Base-by-base conservation (phyloP, 306 rosid genomes). In the Cucumis hystrix region DNA sequence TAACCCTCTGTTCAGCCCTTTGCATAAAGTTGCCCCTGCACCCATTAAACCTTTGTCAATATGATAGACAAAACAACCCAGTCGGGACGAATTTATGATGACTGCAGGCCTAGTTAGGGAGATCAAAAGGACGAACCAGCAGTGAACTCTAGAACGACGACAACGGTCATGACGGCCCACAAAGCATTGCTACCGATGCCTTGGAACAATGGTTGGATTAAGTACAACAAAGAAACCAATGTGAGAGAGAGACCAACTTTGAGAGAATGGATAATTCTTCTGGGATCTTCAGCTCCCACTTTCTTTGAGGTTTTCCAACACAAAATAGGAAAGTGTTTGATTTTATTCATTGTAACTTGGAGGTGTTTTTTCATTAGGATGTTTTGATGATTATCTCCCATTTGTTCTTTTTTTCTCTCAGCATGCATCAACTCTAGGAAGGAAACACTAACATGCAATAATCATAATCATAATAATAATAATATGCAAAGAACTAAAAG, bases 121-220 rank as follows among this genome's bases (percentile, higher is more conserved):
- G 30, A 28, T 28, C 30, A 52, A 52, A 16, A 2, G 2, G 25
- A 40, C 66, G 49, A 54, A 87, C 97, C 98, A 74, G 97, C 97
- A 5, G 98, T 95, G 88, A 92, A 95, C 84, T 95, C 98, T 0
- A 95, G 88, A 75, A 95, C 98, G 77, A 95, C 97, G 37, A 92
- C 98, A 6, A 95, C 98, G 2, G 97, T 95, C 97, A 95, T 95
- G 81, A 92, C 90, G 62, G 98, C 97, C 97, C 97, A 92, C 74
- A 92, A 89, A 21, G 97, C 97, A 83, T 85, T 89, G 59, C 84
- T 84, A 0, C 98, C 98, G 79, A 95, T 70, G 64, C 87, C 84
- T 25, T 86, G 13, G 78, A 45, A 92, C 66, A 90, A 75, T 39
- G 98, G 98, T 79, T 90, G 90, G 84, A 84, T 67, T 45, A 95